Evolutionary conservation across 768 basidiomycete genomes (phyloP), one percentile per base, ranked within the genome.

Genomic region (Clitopilus passeckerianus): DNA sequence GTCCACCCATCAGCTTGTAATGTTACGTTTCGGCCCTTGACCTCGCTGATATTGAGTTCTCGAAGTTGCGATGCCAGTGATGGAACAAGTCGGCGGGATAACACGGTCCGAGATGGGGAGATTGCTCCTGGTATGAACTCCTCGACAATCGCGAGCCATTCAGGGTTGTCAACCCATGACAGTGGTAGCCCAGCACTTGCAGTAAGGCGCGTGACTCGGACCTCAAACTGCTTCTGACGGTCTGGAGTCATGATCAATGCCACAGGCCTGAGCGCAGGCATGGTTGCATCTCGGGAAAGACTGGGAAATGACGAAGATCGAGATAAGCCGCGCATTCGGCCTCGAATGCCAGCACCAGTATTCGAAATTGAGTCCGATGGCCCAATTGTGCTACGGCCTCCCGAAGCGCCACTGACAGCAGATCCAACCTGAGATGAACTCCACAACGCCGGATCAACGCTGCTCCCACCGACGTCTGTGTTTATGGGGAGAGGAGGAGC

Each of bases 1-100:
- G 68, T 71, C 76, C 74, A 77, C 8, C 76, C 72, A 67, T 76
- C 73, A 43, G 62, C 65, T 60, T 76, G 74, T 22, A 71, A 16
- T 1, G 71, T 75, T 6, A 53, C 68, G 14, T 64, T 34, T 1
- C 54, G 34, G 5, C 71, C 70, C 18, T 20, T 35, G 5, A 53
- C 53, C 8, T 55, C 41, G 1, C 56, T 12, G 5, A 57, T 43
- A 0, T 54, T 52, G 6, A 57, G 34, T 0, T 41, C 60, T 10
- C 65, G 63, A n/a, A 68, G 24, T 12, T 57, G 43, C 2, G 22
- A 5, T 4, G 66, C 57, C 14, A 61, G 56, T 2, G 46, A 56
- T 5, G 65, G 72, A 54, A 74, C 61, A 22, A 75, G 37, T 15
- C 54, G 60, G 22, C 37, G 20, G 6, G 67, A 69, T 5, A 75